phyloP scores from a whole-genome alignment of 1,284 basidiomycete genomes.

The Fomitiporia mediterranea region DNA sequence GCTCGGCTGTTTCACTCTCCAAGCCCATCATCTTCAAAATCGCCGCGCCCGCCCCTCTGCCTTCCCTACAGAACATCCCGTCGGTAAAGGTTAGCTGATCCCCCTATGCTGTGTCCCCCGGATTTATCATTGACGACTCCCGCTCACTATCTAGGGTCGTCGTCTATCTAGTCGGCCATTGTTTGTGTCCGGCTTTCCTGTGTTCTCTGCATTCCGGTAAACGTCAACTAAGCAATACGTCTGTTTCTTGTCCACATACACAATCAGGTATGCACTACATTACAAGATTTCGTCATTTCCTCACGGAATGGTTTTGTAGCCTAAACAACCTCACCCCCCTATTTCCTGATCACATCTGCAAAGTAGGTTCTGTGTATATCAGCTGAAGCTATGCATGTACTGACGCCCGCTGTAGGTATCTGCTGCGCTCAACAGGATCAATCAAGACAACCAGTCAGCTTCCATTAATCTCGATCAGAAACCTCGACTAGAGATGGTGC shows the following conservation, averaged over 20 bases:
- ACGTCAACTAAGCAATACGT: neutral
- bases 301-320: too few relatives aligned
- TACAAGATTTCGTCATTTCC: neutral
- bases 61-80: neutral
- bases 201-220: neutral
- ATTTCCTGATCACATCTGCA: too few relatives aligned
- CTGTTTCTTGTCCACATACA: neutral
- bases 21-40: neutral
- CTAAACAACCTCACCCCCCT: too few relatives aligned
- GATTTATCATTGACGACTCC: neutral
- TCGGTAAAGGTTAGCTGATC: neutral
- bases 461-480: slow-evolving; percentile 4
- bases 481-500: neutral
- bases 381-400: neutral
- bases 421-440: neutral
- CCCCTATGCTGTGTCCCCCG: neutral
- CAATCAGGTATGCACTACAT: neutral
- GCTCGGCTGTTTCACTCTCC: neutral
- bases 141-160: neutral
- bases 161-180: neutral
- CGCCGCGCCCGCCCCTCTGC: neutral
- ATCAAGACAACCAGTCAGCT: neutral
- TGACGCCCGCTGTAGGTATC: neutral
- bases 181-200: neutral
- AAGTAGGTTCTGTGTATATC: slow-evolving; percentile 1